phyloP scores from a whole-genome alignment of 2,329 filamentous ascomycete species.

The Periconia sp. region DNA sequence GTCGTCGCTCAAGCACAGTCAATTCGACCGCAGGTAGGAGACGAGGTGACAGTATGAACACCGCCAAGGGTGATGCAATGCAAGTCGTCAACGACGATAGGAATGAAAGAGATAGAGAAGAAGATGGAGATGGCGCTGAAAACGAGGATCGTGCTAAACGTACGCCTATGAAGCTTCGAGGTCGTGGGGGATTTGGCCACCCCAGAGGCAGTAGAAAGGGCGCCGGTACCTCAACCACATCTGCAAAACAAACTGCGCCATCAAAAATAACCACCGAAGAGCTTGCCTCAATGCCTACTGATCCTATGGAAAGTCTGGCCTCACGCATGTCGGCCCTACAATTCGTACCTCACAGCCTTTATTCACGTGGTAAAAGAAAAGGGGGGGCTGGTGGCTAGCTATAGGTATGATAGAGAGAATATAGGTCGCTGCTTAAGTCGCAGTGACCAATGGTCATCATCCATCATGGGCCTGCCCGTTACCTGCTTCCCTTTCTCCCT shows the following conservation, averaged over 20 bases:
- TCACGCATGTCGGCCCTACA: conserved; percentile 71
- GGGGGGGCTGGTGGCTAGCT: conserved; percentile 7
- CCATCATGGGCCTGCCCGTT: too few species aligned
- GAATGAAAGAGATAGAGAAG: conserved; percentile 3
- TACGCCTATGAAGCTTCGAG: conserved; percentile 26
- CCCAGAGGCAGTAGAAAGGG: conserved; percentile 8
- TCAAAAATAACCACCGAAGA: not conserved
- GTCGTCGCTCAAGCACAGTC: conserved; percentile 32
- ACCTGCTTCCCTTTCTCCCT: too few species aligned
- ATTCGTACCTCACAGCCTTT: conserved; percentile 61
- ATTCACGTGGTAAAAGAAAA: conserved; percentile 23
- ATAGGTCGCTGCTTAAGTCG: too few species aligned
- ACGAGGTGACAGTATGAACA: conserved; percentile 22
- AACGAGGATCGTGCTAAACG: conserved; percentile 5
- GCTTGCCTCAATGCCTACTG: conserved; percentile 33
- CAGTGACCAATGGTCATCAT: too few species aligned
- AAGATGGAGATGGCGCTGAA: conserved; percentile 9
- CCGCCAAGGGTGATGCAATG: conserved; percentile 22
- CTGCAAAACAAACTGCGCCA: not conserved
- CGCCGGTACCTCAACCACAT: not conserved
- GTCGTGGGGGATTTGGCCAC: conserved; percentile 34
- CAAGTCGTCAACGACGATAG: conserved; percentile 23
- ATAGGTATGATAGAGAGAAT: not conserved
- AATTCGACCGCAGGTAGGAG: conserved; percentile 16
- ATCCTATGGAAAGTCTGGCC: conserved; percentile 64